phyloP scores from a whole-genome alignment of 768 basidiomycete species.

The Gyrodon lividus region DNA sequence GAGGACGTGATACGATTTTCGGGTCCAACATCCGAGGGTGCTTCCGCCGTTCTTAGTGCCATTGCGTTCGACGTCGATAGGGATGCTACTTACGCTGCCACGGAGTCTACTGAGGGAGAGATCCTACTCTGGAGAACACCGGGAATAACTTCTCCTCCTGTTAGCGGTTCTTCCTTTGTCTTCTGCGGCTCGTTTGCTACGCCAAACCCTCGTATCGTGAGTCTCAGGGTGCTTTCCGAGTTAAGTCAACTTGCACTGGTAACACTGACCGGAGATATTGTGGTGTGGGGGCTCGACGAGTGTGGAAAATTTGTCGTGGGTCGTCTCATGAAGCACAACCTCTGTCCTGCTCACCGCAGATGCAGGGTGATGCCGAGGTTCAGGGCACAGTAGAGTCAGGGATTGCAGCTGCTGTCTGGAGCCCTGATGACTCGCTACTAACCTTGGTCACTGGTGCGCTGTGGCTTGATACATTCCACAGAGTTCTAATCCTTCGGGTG shows the following conservation, averaged over 20 bases:
- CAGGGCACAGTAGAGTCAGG: slow-evolving; percentile 87
- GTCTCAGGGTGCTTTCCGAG: slow-evolving; percentile 71
- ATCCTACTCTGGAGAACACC: slow-evolving; percentile 56
- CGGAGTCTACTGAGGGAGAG: slow-evolving; percentile 57
- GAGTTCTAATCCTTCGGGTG: not conserved
- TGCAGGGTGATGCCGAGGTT: slow-evolving; percentile 50
- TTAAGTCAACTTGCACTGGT: slow-evolving; percentile 63
- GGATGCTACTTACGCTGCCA: slow-evolving; percentile 54
- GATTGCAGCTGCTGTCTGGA: slow-evolving; percentile 82
- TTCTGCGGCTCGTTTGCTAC: slow-evolving; percentile 25
- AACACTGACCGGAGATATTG: slow-evolving; percentile 81
- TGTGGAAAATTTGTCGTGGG: slow-evolving; percentile 42
- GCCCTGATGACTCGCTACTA: slow-evolving; percentile 88
- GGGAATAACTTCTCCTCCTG: slow-evolving; percentile 11
- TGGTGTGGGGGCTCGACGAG: slow-evolving; percentile 57
- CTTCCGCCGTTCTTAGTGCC: slow-evolving; percentile 40
- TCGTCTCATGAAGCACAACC: slow-evolving; percentile 2
- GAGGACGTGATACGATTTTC: slow-evolving; percentile 18
- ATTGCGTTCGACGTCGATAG: slow-evolving; percentile 65
- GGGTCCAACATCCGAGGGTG: slow-evolving; percentile 12
- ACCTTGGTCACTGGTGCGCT: slow-evolving; percentile 72
- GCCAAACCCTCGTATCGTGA: slow-evolving; percentile 48
- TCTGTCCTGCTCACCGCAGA: slow-evolving; percentile 3
- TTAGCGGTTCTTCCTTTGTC: slow-evolving; percentile 9
- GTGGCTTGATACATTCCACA: not conserved